Percentiles rank a stretch among this genome's conserved stretches.
Evolutionary conservation across 192 early-diverging fungal species (phyloP).

Genomic region (Obelidium mucronatum): DNA sequence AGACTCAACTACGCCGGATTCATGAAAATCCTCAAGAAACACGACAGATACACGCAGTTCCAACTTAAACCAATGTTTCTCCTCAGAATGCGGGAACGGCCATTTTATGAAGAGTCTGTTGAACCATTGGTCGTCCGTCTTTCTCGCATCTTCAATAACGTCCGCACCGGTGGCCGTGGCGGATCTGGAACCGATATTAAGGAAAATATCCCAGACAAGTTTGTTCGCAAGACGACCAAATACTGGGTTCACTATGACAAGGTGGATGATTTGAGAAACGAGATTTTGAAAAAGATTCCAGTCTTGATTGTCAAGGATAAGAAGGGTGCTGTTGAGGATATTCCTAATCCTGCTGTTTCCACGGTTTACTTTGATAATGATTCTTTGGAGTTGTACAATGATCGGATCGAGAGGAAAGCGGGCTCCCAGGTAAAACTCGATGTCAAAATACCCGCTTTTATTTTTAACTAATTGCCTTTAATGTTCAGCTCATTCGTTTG

Average conservation of each 20-base stretch:
- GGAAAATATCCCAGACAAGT: conserved; percentile 60
- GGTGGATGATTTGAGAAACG: conserved; percentile 30
- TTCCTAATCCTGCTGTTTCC: conserved; percentile 85
- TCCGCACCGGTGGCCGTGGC: conserved; percentile 53
- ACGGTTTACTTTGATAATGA: conserved; percentile 95
- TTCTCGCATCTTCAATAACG: conserved; percentile 55
- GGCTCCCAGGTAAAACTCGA: conserved; percentile 73
- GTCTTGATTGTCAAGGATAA: conserved; percentile 36
- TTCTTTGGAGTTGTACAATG: conserved; percentile 85
- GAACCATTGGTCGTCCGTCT: conserved; percentile 86
- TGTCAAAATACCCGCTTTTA: too few species aligned
- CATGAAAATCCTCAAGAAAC: conserved; percentile 93
- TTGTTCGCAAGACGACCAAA: conserved; percentile 87
- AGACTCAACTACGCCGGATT: conserved; percentile 61
- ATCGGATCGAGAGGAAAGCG: conserved; percentile 84
- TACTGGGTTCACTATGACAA: conserved; percentile 91
- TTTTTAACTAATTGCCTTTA: not conserved
- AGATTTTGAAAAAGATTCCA: conserved; percentile 38
- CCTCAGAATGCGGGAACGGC: conserved; percentile 61
- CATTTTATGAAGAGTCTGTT: conserved; percentile 83
- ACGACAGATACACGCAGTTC: conserved; percentile 94
- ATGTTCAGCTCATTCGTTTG: conserved; percentile 70
- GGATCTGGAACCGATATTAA: conserved; percentile 21
- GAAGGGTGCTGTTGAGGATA: conserved; percentile 25
- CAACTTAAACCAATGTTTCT: conserved; percentile 79